phyloP scores from a whole-genome alignment of 768 basidiomycete species.

The Cyclocybe cylindracea region DNA sequence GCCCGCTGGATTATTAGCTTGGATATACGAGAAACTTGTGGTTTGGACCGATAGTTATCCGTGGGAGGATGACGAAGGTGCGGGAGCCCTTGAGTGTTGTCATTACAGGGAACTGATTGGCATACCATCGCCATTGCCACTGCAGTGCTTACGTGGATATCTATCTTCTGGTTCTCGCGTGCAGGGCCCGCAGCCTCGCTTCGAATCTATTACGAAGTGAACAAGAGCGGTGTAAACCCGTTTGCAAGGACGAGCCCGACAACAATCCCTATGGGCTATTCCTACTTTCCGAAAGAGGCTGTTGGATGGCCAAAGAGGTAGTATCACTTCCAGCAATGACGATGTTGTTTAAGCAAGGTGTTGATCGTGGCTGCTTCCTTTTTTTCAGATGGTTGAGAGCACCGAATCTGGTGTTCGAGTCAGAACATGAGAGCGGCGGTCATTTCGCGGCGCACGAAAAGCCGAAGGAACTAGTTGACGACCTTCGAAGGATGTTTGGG shows the following conservation, averaged over 20 bases:
- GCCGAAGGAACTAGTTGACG: conserved; percentile 33
- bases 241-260: conserved; percentile 4
- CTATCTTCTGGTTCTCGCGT: conserved; percentile 55
- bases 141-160: conserved; percentile 57
- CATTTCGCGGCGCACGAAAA: conserved; percentile 44
- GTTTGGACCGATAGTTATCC: conserved; percentile 49
- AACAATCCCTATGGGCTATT: conserved; percentile 46
- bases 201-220: conserved; percentile 56
- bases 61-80: conserved; percentile 59
- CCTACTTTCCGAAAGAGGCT: conserved; percentile 49
- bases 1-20: conserved; percentile 51
- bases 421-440: conserved; percentile 40
- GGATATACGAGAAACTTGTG: conserved; percentile 53
- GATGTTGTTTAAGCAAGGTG: background rate
- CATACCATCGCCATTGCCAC: background rate
- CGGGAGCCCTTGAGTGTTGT: background rate
- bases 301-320: conserved; percentile 22
- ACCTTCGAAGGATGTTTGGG: conserved; percentile 46
- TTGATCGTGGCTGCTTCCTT: background rate
- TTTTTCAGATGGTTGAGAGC: conserved; percentile 18
- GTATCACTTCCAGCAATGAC: background rate
- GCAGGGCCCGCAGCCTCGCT: conserved; percentile 55
- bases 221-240: conserved; percentile 8
- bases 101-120: background rate
- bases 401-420: conserved; percentile 35